Base-by-base conservation (phyloP, 2,329 filamentous ascomycete genomes). In the Alternaria sp. region DNA sequence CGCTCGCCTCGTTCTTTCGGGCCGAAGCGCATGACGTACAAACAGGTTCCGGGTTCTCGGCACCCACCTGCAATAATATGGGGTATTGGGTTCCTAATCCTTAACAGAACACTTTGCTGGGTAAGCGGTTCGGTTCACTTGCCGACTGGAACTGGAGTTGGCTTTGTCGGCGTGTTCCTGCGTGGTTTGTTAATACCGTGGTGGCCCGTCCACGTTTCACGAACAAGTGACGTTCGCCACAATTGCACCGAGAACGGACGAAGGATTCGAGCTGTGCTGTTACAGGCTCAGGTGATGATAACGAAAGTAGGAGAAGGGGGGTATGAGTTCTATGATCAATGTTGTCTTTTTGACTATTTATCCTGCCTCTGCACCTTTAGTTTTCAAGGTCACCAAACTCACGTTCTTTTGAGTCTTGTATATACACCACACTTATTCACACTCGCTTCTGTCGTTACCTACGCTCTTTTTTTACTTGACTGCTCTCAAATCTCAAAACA, bases 21-120 rank as follows among this genome's bases (percentile, higher is more conserved):
- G 39, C 59, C 59, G 55, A 62, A 59, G 38, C 55, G 59, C 51
- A 59, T 55, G 41, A 59, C 46, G 30, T 46, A 30, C 44, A 30
- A 28, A 18, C 24, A 16, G n/a, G 28, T 46, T 18, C 32, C n/a
- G 14, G 18, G 42, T 18, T 38, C 52, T 51, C 32, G 36, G 57
- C 46, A 46, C 32, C 30, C 20, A 24, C 46, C 44, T 34, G 30
- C 20, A 49, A 49, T 38, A 26, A n/a, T 36, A 49, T 36, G 30
- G 34, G 46, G 46, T 22, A 49, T 38, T n/a, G 46, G 30, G n/a
- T n/a, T 36, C 30, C 14, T 22, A 5, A n/a, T 14, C 12, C 22
- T 22, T 12, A 38, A n/a, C 34, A 49, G 46, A 36, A 36, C 46
- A 3, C 32, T 22, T 14, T 22, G 20, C n/a, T 36, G 7, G 22